A percentile compares a stretch with the other conserved stretches of the same genome.
Evolutionary conservation across 148 eudicot species (phyloP).

Genomic region (Fagopyrum esculentum): DNA sequence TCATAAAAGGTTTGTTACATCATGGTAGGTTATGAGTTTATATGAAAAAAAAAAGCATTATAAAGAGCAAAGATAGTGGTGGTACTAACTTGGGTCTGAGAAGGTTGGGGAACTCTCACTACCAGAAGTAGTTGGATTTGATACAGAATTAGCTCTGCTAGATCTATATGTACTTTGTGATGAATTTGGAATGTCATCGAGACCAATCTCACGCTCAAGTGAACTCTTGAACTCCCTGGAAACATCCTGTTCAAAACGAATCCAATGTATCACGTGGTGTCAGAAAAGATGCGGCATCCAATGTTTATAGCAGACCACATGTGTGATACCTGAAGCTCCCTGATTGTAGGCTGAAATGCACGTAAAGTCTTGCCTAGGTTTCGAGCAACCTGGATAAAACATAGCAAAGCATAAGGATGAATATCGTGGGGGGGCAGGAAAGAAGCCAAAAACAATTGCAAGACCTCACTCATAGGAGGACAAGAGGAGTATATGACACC

Average conservation of each 20-base stretch:
- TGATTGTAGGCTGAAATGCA: conserved; percentile 86
- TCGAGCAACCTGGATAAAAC: conserved; percentile 66
- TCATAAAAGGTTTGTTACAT: not conserved
- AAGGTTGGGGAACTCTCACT: conserved; percentile 33
- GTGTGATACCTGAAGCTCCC: conserved; percentile 74
- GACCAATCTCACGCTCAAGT: conserved; percentile 88
- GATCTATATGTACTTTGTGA: conserved; percentile 30
- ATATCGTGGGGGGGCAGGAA: not conserved
- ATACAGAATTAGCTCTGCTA: conserved; percentile 22
- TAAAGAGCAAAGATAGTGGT: conserved; percentile 1
- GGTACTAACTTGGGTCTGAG: conserved; percentile 62
- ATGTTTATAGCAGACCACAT: not conserved
- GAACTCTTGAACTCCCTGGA: conserved; percentile 93
- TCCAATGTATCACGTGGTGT: not conserved
- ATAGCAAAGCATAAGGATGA: conserved; percentile 3
- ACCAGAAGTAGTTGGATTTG: conserved; percentile 24
- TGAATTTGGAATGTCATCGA: conserved; percentile 58
- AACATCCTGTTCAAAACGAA: conserved; percentile 48
- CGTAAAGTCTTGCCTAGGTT: conserved; percentile 85
- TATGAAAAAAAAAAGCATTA: not conserved
- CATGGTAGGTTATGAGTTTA: not conserved
- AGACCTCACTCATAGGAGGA: not conserved
- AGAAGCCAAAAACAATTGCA: not conserved
- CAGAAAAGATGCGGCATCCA: not conserved
- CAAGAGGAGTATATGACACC: not conserved